Evolutionary conservation across 352 stramenopile genomes (phyloP), one percentile per base, ranked within the genome.

Genomic region (Globisporangium apiculatum): DNA sequence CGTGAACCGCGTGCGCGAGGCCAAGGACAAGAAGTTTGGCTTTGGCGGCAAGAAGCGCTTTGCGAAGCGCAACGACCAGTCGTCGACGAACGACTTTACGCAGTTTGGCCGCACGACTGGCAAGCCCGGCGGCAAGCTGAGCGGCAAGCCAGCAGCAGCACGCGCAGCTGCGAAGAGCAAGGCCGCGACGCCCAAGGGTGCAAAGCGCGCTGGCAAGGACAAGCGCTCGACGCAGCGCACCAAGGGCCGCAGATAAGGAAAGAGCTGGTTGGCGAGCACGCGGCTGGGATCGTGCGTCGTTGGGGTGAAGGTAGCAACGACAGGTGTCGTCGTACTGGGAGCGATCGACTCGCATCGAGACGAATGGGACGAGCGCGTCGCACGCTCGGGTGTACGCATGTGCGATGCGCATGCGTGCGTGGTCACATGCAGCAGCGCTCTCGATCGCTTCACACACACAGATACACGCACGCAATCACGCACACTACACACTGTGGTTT

Each of bases 1-100:
- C 17, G 58, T 79, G 18, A 94, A 94, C 64, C 74, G 70, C 57
- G 68, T 67, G 58, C 80, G 84, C 37, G 84, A 89, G 57, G 69
- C 77, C 24, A 83, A 85, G 53, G 63, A 94, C 71, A 87, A 89
- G 55, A 91, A 91, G 69, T 94, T 81, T 64, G 84, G 84, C 65
- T 94, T 91, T 60, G 84, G 84, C 53, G 84, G 84, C 65, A 89
- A 88, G 58, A 89, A 84, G 53, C 73, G 75, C 37, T 73, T 78
- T 40, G 70, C 67, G 46, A 94, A 94, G 73, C 75, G 72, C 64
- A 94, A 94, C 78, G 77, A 81, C 9, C 81, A 82, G 54, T 75
- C 89, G 15, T 89, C 76, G 69, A 91, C 80, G 6, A 92, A 94
- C 68, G 79, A 94, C 64, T 69, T 83, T 58, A 89, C 83, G 38